These are phyloP conservation scores for Hyphopichia buzzinii DNA, from an alignment of 1,139 yeast genomes.

Conservation along the genomic window DNA sequence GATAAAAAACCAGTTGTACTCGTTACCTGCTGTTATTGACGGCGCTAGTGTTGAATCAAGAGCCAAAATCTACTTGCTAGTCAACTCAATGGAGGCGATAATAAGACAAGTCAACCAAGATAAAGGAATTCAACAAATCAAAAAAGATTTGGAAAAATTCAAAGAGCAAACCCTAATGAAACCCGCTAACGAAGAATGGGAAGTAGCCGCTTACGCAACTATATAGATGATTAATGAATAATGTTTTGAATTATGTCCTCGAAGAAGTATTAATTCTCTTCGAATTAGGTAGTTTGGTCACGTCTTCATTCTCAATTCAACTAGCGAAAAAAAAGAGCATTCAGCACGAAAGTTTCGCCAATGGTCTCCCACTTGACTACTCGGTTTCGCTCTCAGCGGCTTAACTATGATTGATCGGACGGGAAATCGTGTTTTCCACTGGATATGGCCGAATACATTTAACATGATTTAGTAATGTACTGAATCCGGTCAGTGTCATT, in stretches of 20 bases:
- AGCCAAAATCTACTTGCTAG: conserved; percentile 15
- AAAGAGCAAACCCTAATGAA: conserved; percentile 17
- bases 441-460: background rate
- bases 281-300: too few relatives aligned
- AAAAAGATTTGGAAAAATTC: conserved; percentile 14
- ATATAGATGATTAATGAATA: background rate
- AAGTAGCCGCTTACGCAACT: conserved; percentile 1
- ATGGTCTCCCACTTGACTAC: background rate
- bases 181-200: conserved; percentile 6
- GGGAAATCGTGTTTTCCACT: background rate
- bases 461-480: too few relatives aligned
- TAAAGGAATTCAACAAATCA: background rate
- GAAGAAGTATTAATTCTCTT: too few relatives aligned
- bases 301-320: too few relatives aligned
- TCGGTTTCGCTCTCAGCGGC: background rate
- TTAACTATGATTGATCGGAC: background rate
- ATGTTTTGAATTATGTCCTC: too few relatives aligned
- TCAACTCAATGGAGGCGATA: conserved; percentile 17
- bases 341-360: background rate
- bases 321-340: background rate
- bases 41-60: conserved; percentile 7
- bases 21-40: conserved; percentile 13
- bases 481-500: too few relatives aligned
- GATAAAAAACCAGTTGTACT: conserved; percentile 26
- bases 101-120: background rate